Base-by-base conservation (phyloP, 208 protist genomes). In the Leishmania tropica region DNA sequence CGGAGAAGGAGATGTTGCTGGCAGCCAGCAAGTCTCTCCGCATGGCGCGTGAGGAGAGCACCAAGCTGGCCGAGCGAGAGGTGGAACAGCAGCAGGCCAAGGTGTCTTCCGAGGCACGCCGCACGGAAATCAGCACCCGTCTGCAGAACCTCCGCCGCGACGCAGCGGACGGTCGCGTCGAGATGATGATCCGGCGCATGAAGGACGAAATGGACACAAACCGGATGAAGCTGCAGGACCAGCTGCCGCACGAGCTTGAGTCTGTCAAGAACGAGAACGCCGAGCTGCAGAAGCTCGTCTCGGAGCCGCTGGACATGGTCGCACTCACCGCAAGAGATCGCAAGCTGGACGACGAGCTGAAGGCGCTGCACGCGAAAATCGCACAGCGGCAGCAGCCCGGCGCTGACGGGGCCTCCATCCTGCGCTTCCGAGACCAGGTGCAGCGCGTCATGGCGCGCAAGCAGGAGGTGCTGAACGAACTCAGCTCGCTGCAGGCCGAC, bases 141-240 rank as follows among this genome's bases (percentile, higher is more conserved):
- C 85, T 98, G 78, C 92, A 97, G 79, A 96, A 96, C 83, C 72
- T 97, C 45, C 90, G 90, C 80, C 94, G 95, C 79, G 95, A 98
- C 80, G 84, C 87, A 47, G 85, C 87, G 37, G 93, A 97, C 76
- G 91, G 91, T 4, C 92, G 92, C 31, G 93, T 92, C 17, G 93
- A 96, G 72, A 88, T 93, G 78, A 97, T 98, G 87, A 88, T 97
- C 53, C 89, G 91, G 42, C 92, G 94, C 76, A 91, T 97, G 85
- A 81, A 89, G 80, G 95, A 98, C 79, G 95, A 98, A 72, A 96
- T 96, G 78, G 91, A 95, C 73, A 95, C 93, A 35, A 96, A 95
- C 76, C 81, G 89, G 37, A 97, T 97, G 75, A 95, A 95, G 85
- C 82, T 97, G 65, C 88, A 98, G 37, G 92, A 98, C 75, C 90